Evolutionary conservation across 1,139 yeast species (phyloP).

Genomic region (Barnettozyma hawaiiensis): DNA sequence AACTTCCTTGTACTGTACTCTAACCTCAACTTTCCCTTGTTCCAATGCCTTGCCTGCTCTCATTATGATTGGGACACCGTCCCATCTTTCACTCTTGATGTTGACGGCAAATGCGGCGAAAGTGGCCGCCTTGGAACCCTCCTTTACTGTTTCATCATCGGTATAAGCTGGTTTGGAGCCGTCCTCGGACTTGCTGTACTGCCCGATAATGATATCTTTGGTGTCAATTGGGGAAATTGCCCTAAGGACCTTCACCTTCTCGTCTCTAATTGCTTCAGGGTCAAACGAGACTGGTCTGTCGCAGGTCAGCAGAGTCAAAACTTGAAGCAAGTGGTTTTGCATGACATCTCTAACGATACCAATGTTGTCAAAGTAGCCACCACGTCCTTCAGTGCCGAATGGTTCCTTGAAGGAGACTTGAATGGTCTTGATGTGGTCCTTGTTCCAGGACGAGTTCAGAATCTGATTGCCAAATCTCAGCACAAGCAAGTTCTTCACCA

Average conservation of each 20-base stretch:
- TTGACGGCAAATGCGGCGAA: constrained; percentile 79
- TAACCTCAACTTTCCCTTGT: constrained; percentile 88
- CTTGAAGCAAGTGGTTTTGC: constrained; percentile 96
- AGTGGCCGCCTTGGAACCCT: constrained; percentile 81
- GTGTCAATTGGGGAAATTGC: constrained; percentile 66
- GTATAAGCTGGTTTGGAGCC: constrained; percentile 85
- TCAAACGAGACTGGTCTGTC: constrained; percentile 88
- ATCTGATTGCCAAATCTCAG: constrained; percentile 87
- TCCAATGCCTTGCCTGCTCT: constrained; percentile 96
- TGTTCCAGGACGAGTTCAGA: constrained; percentile 83
- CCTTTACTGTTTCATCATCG: constrained; percentile 89
- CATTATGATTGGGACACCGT: constrained; percentile 91
- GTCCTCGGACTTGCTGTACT: constrained; percentile 77
- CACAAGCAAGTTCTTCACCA: constrained; percentile 90
- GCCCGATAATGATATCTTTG: constrained; percentile 76
- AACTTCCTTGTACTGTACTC: constrained; percentile 87
- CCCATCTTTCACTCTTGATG: constrained; percentile 94
- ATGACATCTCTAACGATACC: constrained; percentile 97
- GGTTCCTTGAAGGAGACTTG: constrained; percentile 94
- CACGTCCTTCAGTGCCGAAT: constrained; percentile 97
- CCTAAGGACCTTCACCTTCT: constrained; percentile 87
- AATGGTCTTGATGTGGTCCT: constrained; percentile 65
- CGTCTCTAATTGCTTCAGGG: constrained; percentile 93
- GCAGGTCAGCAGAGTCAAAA: constrained; percentile 87
- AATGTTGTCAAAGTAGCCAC: constrained; percentile 92